A percentile compares a stretch with the other conserved stretches of the same genome.
Conservation (phyloP, 1,284 basidiomycete genomes). For the Erythrobasidium hasegawianum region DNA sequence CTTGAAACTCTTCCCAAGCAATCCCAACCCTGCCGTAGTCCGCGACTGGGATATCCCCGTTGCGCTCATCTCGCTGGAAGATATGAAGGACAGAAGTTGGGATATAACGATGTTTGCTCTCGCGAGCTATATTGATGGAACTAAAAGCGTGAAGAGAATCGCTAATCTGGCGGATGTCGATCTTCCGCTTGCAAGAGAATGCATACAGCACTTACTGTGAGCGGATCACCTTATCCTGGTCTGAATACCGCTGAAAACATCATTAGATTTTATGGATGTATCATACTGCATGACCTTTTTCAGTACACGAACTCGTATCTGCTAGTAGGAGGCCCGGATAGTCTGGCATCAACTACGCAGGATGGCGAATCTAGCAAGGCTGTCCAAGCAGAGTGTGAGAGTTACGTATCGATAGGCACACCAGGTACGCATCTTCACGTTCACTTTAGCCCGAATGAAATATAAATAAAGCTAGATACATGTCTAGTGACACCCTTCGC, state of each 20-base stretch:
- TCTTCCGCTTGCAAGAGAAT: constrained; percentile 73
- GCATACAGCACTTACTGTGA: constrained; percentile 86
- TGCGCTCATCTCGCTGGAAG: constrained; percentile 75
- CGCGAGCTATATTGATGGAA: constrained; percentile 74
- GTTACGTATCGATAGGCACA: constrained; percentile 38
- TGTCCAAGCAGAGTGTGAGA: constrained; percentile 42
- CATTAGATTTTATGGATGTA: constrained; percentile 83
- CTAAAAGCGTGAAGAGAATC: constrained; percentile 85
- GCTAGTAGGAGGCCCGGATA: constrained; percentile 48
- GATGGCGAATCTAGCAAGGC: constrained; percentile 39
- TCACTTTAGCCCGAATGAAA: constrained; percentile 60
- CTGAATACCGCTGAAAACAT: background rate
- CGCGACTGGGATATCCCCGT: constrained; percentile 95
- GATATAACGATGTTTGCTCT: constrained; percentile 82
- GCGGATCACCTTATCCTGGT: too few species aligned
- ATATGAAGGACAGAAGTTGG: constrained; percentile 84
- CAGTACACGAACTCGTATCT: constrained; percentile 98
- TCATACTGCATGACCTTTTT: constrained; percentile 94
- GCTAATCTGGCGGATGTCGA: constrained; percentile 86
- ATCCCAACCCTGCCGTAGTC: constrained; percentile 84
- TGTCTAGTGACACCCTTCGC: constrained; percentile 17
- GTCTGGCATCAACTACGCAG: constrained; percentile 37
- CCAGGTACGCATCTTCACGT: constrained; percentile 46
- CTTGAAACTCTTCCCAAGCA: constrained; percentile 89
- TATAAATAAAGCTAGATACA: constrained; percentile 47